Percentiles rank a stretch among this genome's conserved stretches.
Conservation (phyloP, 2,329 filamentous ascomycete genomes). For the Hymenoscyphus albidus region DNA sequence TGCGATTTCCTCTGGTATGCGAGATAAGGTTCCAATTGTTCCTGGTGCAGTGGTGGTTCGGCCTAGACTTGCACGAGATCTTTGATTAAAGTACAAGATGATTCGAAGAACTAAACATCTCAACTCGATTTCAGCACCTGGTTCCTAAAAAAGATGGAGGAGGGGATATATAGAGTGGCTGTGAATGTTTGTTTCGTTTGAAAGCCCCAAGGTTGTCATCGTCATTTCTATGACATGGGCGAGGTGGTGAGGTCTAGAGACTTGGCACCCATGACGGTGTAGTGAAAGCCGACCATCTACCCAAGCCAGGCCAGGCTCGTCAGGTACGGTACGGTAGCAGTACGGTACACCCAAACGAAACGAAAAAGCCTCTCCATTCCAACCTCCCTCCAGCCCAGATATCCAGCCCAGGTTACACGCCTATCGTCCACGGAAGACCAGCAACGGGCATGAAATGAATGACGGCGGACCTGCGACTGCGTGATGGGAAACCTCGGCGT, state of each 20-base stretch:
- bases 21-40: not conserved
- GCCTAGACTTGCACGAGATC: not conserved
- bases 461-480: constrained; percentile 27
- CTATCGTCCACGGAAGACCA: constrained; percentile 13
- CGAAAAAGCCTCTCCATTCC: constrained; percentile 9
- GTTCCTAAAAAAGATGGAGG: not conserved
- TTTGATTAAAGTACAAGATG: not conserved
- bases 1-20: too few species aligned
- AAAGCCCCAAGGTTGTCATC: not conserved
- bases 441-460: constrained; percentile 27
- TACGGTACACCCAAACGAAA: not conserved
- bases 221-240: not conserved
- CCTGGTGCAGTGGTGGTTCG: not conserved
- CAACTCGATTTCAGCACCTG: not conserved
- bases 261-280: constrained; percentile 1
- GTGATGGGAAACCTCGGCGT: constrained; percentile 69
- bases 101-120: not conserved
- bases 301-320: not conserved
- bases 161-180: not conserved
- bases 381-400: not conserved
- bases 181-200: not conserved
- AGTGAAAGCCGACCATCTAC: not conserved
- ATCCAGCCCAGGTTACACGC: constrained; percentile 13
- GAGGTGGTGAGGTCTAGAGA: not conserved
- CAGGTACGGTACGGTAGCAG: too few species aligned